Conservation (phyloP, 2,329 filamentous ascomycete species). For the Neonectria coccinea region DNA sequence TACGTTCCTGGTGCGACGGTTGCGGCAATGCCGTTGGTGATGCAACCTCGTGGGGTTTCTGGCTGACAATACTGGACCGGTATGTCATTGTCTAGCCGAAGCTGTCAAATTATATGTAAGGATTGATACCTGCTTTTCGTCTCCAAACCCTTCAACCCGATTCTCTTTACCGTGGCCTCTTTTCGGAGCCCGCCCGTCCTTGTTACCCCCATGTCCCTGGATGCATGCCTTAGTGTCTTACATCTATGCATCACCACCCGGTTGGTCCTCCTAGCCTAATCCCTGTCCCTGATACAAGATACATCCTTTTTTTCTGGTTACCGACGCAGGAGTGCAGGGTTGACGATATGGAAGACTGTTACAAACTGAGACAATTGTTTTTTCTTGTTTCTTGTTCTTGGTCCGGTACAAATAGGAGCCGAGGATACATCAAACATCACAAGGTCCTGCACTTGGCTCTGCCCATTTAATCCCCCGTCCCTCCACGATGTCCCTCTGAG, state of each 20-base stretch:
- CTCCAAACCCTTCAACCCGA: not conserved
- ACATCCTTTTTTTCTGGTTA: not conserved
- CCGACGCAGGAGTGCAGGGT: not conserved
- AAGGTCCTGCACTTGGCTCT: not conserved
- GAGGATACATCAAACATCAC: not conserved
- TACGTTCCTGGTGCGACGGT: not conserved
- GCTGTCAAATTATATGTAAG: not conserved
- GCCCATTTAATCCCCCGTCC: not conserved
- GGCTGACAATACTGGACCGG: not conserved
- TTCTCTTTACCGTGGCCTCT: not conserved
- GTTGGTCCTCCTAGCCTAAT: too few species aligned
- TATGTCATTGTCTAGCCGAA: not conserved
- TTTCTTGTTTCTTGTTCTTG: not conserved
- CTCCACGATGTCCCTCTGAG: not conserved
- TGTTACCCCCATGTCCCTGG: not conserved
- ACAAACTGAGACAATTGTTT: not conserved
- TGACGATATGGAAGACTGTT: not conserved
- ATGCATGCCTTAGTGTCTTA: not conserved
- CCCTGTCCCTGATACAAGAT: not conserved
- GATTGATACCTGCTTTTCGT: not conserved
- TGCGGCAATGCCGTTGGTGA: not conserved
- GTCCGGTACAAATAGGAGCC: not conserved
- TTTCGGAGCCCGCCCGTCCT: not conserved
- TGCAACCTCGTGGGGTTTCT: not conserved
- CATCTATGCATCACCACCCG: not conserved